Evolutionary conservation across 495 filamentous ascomycete genomes (phyloP).

Genomic region (Delitschia confertaspora): DNA sequence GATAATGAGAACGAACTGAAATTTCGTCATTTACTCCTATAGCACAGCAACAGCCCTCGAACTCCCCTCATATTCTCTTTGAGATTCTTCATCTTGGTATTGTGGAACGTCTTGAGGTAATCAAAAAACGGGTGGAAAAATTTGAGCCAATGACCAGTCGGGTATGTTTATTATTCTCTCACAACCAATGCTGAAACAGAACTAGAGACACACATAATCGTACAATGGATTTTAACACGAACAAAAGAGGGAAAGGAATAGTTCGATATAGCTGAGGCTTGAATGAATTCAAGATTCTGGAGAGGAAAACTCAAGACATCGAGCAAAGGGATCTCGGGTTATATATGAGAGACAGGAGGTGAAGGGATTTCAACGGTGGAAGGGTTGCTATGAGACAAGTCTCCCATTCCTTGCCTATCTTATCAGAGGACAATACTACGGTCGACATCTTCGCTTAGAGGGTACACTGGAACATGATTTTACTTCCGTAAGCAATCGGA

Average conservation of each 20-base stretch:
- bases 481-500: neutral
- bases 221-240: neutral
- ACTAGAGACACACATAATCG: neutral
- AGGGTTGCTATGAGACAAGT: constrained; percentile 18
- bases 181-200: neutral
- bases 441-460: constrained; percentile 15
- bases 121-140: neutral
- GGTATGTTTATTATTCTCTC: neutral
- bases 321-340: constrained; percentile 1
- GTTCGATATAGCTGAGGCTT: neutral
- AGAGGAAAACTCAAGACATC: neutral
- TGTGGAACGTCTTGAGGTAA: constrained; percentile 10
- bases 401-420: constrained; percentile 24
- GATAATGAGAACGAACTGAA: constrained; percentile 6
- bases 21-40: constrained; percentile 6
- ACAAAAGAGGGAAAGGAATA: neutral
- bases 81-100: constrained; percentile 4
- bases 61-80: neutral
- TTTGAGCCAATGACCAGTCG: neutral
- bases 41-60: constrained; percentile 10
- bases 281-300: constrained; percentile 2
- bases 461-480: constrained; percentile 1
- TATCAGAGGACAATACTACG: constrained; percentile 14
- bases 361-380: constrained; percentile 10
- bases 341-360: constrained; percentile 5